phyloP scores from a whole-genome alignment of 495 filamentous ascomycete species.

The Neurospora sp. region DNA sequence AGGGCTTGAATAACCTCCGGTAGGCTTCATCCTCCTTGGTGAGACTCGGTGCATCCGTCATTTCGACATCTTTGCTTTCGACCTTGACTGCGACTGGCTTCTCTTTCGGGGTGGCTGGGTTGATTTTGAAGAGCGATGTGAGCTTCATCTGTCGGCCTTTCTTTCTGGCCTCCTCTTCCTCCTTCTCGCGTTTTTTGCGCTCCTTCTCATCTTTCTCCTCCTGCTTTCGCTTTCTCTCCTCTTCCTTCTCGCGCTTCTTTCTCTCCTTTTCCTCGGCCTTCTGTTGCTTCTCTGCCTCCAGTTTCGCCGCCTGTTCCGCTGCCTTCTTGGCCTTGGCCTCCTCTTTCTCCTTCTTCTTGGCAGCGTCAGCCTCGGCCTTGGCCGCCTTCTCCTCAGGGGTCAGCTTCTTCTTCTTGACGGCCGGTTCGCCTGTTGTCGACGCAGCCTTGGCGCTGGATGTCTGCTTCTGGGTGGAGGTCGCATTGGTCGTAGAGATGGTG shows the following conservation, averaged over 20 bases:
- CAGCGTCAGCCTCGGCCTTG: slow-evolving; percentile 31
- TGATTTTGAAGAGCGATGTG: slow-evolving; percentile 38
- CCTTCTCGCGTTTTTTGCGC: slow-evolving; percentile 51
- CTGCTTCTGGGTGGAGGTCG: slow-evolving; percentile 3
- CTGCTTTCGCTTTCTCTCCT: slow-evolving; percentile 38
- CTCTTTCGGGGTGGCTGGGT: slow-evolving; percentile 34
- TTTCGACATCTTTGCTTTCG: slow-evolving; percentile 6
- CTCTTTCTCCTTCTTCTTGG: slow-evolving; percentile 34
- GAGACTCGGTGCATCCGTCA: slow-evolving; percentile 13
- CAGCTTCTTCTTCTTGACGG: slow-evolving; percentile 41
- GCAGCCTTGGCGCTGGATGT: neutral
- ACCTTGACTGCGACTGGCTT: slow-evolving; percentile 13
- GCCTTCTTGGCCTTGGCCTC: slow-evolving; percentile 25
- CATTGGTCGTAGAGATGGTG: neutral
- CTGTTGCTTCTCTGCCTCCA: slow-evolving; percentile 30
- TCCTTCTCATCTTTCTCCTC: slow-evolving; percentile 51
- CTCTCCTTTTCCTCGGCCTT: slow-evolving; percentile 34
- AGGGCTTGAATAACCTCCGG: slow-evolving; percentile 62
- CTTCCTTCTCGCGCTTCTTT: slow-evolving; percentile 33
- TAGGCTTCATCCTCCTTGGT: slow-evolving; percentile 47
- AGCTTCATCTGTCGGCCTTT: slow-evolving; percentile 43
- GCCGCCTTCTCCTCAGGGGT: slow-evolving; percentile 43
- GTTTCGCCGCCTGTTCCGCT: slow-evolving; percentile 7
- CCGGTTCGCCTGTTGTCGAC: slow-evolving; percentile 10
- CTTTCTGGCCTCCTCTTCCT: slow-evolving; percentile 59